Conservation (phyloP, 192 early-diverging fungal genomes). For the Lobulomyces angularis region DNA sequence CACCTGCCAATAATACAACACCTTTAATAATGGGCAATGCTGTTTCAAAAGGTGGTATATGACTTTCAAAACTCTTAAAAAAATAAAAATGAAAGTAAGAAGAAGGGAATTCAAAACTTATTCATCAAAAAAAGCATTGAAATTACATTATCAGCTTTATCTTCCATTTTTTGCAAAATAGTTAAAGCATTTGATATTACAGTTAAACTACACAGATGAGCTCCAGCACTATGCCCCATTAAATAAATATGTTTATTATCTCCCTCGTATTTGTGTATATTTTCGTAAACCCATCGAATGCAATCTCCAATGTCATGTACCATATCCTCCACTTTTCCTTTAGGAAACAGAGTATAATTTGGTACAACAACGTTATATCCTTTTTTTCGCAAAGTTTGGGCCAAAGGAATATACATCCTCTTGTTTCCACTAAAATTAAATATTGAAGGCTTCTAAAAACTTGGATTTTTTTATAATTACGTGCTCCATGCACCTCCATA, state of each 20-base stretch:
- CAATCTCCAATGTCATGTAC: conserved; percentile 16
- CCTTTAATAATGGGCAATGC: neutral
- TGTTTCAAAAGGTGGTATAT: neutral
- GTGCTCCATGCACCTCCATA: conserved; percentile 28
- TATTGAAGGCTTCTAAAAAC: neutral
- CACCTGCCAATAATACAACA: neutral
- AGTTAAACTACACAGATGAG: conserved; percentile 19
- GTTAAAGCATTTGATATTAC: conserved; percentile 15
- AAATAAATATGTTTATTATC: conserved; percentile 16
- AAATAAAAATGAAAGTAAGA: conserved; percentile 7
- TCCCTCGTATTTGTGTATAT: conserved; percentile 21
- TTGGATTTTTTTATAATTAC: neutral
- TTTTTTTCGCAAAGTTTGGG: conserved; percentile 9
- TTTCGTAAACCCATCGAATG: conserved; percentile 14
- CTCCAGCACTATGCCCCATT: conserved; percentile 28
- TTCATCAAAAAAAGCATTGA: neutral
- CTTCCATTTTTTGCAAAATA: neutral
- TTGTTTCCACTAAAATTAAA: conserved; percentile 4
- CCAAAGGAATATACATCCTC: conserved; percentile 20
- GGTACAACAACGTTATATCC: conserved; percentile 23
- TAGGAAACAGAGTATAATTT: conserved; percentile 25
- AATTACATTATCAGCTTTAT: neutral
- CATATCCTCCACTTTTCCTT: conserved; percentile 22
- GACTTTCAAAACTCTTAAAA: neutral
- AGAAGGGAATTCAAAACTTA: conserved; percentile 9